Base-by-base conservation (phyloP, 1,284 basidiomycete genomes). In the Ustilago xerochloae region DNA sequence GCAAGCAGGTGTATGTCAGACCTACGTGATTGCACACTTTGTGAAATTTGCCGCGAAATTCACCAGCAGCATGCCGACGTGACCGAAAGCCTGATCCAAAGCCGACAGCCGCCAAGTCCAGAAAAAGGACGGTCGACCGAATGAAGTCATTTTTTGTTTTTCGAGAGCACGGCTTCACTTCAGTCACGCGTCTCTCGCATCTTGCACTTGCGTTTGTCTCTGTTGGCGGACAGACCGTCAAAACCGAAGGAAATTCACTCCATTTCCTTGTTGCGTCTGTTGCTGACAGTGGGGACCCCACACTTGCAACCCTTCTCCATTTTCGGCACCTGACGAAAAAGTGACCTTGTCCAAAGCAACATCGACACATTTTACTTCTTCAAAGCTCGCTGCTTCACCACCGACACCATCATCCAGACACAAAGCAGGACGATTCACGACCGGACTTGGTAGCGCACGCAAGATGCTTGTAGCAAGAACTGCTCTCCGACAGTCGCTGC, bases 381-480 rank as follows among this genome's bases (percentile, higher is more conserved):
- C 5, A n/a, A n/a, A n/a, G n/a, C n/a, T 32, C 20, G 15, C 26
- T 26, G 16, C 18, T 33, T 49, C 20, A 9, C 50, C 12, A 6
- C 28, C 55, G 29, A 29, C 36, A 33, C 20, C 50, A 29, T 22
- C 29, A 46, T 22, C n/a, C n/a, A n/a, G n/a, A n/a, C n/a, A n/a
- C n/a, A n/a, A n/a, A n/a, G n/a, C n/a, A n/a, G n/a, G n/a, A n/a
- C n/a, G n/a, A n/a, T n/a, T n/a, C n/a, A n/a, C n/a, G n/a, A n/a
- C n/a, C n/a, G n/a, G n/a, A n/a, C n/a, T n/a, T n/a, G n/a, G n/a
- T n/a, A n/a, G n/a, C n/a, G n/a, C n/a, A n/a, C n/a, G n/a, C 22
- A 59, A 24, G 20, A 68, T 69, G 66, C 47, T 69, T 12, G 41
- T 57, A 38, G 41, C 61, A 38, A 54, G 66, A 32, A 56, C 52